phyloP scores from a whole-genome alignment of 2,329 filamentous ascomycete species.

The Trichophyton mentagrophytes region DNA sequence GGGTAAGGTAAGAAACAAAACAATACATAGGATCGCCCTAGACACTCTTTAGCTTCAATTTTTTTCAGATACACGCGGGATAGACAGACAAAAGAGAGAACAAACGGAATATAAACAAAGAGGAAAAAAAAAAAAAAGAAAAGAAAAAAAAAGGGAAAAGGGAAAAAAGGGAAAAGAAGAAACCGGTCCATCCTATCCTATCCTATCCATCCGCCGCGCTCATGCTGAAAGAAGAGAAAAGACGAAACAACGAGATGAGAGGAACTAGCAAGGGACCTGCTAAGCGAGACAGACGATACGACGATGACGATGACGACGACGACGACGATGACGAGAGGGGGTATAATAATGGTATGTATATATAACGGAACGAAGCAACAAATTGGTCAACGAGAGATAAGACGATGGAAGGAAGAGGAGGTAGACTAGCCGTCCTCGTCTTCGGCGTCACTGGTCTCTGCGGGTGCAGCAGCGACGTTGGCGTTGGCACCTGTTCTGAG shows the following conservation, averaged over 20 bases:
- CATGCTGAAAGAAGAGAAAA: constrained; percentile 10
- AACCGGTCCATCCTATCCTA: not conserved
- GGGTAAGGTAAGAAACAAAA: too few relatives aligned
- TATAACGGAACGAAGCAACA: constrained; percentile 8
- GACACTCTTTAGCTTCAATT: constrained; percentile 2
- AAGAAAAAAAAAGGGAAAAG: constrained; percentile 9
- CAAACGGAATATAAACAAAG: not conserved
- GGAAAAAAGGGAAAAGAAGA: constrained; percentile 12
- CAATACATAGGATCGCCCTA: not conserved
- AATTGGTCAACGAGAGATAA: constrained; percentile 7
- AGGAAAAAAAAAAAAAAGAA: not conserved
- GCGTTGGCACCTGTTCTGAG: not conserved
- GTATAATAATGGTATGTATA: constrained; percentile 8
- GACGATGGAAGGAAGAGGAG: constrained; percentile 13
- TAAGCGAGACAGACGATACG: not conserved
- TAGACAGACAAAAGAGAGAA: constrained; percentile 9
- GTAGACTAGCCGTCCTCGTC: constrained; percentile 39
- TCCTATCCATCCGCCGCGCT: constrained; percentile 10
- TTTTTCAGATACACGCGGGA: constrained; percentile 3
- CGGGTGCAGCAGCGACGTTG: not conserved
- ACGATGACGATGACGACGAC: not conserved
- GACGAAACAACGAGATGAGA: constrained; percentile 12
- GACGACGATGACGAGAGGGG: constrained; percentile 8
- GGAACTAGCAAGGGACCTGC: constrained; percentile 16
- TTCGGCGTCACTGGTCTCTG: constrained; percentile 26